Evolutionary conservation across 2,329 filamentous ascomycete genomes (phyloP).

Genomic region (Calonectria hongkongensis): DNA sequence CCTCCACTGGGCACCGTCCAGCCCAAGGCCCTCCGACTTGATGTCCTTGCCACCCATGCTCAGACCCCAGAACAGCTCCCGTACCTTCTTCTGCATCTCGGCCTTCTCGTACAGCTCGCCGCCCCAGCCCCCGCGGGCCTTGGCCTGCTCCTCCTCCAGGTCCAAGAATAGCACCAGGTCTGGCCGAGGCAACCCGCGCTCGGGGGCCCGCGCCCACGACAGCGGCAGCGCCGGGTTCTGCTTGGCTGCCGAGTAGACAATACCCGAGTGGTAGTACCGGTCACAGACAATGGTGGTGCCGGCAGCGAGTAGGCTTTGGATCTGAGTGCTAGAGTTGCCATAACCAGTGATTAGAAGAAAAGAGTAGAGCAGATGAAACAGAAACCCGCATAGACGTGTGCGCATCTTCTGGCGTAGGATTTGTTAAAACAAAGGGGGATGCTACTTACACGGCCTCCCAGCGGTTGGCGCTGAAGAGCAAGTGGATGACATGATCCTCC

Average conservation of each 20-base stretch:
- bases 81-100: slow-evolving; percentile 87
- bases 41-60: slow-evolving; percentile 67
- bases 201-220: slow-evolving; percentile 88
- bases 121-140: slow-evolving; percentile 88
- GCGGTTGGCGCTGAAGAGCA: slow-evolving; percentile 92
- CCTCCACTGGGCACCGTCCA: slow-evolving; percentile 58
- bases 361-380: neutral
- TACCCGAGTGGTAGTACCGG: slow-evolving; percentile 95
- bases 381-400: neutral
- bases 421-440: neutral
- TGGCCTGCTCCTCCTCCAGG: slow-evolving; percentile 83
- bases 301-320: slow-evolving; percentile 71
- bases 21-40: slow-evolving; percentile 49
- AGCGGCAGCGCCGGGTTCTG: slow-evolving; percentile 81
- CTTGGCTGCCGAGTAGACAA: slow-evolving; percentile 95
- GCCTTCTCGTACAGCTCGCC: slow-evolving; percentile 91
- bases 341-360: neutral
- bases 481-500: slow-evolving; percentile 92
- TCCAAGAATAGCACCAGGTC: slow-evolving; percentile 93
- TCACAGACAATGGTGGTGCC: slow-evolving; percentile 90
- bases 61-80: slow-evolving; percentile 81
- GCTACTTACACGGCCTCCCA: slow-evolving; percentile 81
- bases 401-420: neutral
- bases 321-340: slow-evolving; percentile 65
- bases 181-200: slow-evolving; percentile 89